Evolutionary conservation across 805 yeast species (phyloP).

Genomic region (Barnettozyma vustinii): DNA sequence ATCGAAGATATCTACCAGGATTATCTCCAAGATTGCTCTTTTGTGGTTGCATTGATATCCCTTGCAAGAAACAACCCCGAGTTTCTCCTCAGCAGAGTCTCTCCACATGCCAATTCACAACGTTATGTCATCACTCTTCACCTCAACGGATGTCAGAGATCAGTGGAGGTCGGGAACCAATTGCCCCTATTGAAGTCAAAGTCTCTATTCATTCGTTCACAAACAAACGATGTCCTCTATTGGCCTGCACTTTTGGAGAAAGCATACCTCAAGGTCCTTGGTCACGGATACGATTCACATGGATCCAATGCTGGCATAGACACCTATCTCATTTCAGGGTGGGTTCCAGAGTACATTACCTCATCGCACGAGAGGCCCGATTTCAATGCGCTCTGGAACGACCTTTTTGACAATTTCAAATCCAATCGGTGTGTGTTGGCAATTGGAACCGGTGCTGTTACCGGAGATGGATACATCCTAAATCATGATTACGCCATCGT

Average conservation of each 20-base stretch:
- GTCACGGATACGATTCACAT: conserved; percentile 47
- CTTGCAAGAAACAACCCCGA: conserved; percentile 27
- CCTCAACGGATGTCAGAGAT: conserved; percentile 50
- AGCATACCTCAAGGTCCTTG: conserved; percentile 57
- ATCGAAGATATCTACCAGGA: conserved; percentile 41
- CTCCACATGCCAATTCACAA: conserved; percentile 18
- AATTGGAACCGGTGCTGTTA: conserved; percentile 57
- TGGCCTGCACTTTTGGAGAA: conserved; percentile 80
- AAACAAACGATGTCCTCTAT: conserved; percentile 12
- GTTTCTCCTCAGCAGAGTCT: conserved; percentile 5
- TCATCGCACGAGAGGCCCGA: conserved; percentile 30
- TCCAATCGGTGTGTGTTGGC: conserved; percentile 45
- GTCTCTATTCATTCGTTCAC: conserved; percentile 16
- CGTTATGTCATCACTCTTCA: conserved; percentile 37
- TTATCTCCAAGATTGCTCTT: conserved; percentile 62
- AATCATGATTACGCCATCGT: conserved; percentile 69
- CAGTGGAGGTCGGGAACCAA: conserved; percentile 40
- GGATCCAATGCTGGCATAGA: conserved; percentile 81
- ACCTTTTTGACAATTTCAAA: conserved; percentile 27
- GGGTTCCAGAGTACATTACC: conserved; percentile 58
- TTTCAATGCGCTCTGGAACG: conserved; percentile 30
- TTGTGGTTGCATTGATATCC: conserved; percentile 63
- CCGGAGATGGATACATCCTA: conserved; percentile 37
- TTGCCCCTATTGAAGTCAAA: conserved; percentile 34
- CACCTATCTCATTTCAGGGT: conserved; percentile 59